Percentiles rank a stretch among this genome's conserved stretches.
These are phyloP conservation scores for Aspergillus sclerotialis DNA, from an alignment of 2,329 filamentous ascomycete species.

Conservation along the genomic window DNA sequence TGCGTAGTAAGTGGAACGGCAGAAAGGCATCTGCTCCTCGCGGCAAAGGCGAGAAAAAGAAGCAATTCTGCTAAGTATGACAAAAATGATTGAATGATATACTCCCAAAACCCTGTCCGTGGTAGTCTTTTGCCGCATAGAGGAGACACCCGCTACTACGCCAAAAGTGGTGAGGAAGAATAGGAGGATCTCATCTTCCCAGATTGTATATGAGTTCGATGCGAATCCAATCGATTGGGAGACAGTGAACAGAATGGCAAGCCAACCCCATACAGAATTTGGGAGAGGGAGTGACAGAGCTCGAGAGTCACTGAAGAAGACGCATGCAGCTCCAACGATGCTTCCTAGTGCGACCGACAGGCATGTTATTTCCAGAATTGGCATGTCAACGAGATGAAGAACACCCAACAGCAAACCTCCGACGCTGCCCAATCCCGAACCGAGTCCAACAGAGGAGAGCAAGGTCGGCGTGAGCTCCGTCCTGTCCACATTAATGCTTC, in stretches of 20 bases:
- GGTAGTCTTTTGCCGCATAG: conserved; percentile 62
- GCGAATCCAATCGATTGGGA: conserved; percentile 90
- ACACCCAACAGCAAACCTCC: conserved; percentile 18
- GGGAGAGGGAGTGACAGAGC: conserved; percentile 53
- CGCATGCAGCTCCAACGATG: conserved; percentile 36
- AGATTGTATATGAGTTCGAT: conserved; percentile 97
- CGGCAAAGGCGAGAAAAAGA: conserved; percentile 89
- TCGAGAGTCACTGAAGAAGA: conserved; percentile 32
- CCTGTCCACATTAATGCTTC: conserved; percentile 47
- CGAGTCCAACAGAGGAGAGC: conserved; percentile 45
- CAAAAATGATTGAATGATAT: conserved; percentile 79
- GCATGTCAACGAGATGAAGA: conserved; percentile 20
- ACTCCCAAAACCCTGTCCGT: conserved; percentile 67
- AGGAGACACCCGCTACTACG: conserved; percentile 63
- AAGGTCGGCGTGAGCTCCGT: conserved; percentile 48
- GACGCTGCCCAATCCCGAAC: conserved; percentile 38
- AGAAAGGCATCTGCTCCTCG: conserved; percentile 98
- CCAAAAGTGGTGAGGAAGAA: conserved; percentile 91
- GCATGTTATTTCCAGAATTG: conserved; percentile 25
- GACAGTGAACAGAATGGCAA: conserved; percentile 72
- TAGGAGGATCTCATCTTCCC: conserved; percentile 91
- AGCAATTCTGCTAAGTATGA: conserved; percentile 68
- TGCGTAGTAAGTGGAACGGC: conserved; percentile 90
- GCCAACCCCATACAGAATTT: conserved; percentile 78
- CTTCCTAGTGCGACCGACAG: conserved; percentile 39